Evolutionary conservation across 345 rosid genomes (phyloP), one percentile per base, ranked within the genome.

Genomic region (Gynandropsis gynandra): DNA sequence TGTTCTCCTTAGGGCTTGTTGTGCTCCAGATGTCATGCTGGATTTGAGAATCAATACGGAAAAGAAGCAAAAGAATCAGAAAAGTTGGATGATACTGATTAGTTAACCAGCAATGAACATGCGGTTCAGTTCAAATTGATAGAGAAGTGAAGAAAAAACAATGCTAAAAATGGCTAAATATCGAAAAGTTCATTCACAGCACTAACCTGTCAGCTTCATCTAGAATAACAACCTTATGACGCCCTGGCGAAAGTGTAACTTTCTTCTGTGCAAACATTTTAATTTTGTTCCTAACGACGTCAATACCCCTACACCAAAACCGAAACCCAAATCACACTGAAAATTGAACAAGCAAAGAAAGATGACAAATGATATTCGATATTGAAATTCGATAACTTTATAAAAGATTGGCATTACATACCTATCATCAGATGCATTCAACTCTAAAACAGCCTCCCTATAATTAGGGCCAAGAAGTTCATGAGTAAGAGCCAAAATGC

Each of bases 251-350:
- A 58, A 92, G 72, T 19, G 95, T 92, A 8, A 87, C 90, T 75
- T 87, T 87, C 85, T 81, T 92, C 50, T 92, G 98, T 10, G 98
- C 97, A 78, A 92, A 92, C 97, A 88, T 88, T 76, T 92, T 92
- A 61, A 92, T 88, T 56, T 88, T 92, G 85, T 92, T 80, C 74
- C 94, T 76, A 46, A 92, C 97, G 42, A 83, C 93, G 72, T 92
- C 97, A 43, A 87, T 85, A 33, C 97, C 98, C 75, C 97, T 92
- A 44, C 40, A 37, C 12, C 46, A 56, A 33, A 32, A 49, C 46
- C 49, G 6, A 42, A 42, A 51, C 1, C 55, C 37, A 56, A 51
- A 54, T 16, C 50, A 14, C 17, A 8, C 3, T 4, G 17, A 42
- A 9, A 42, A 13, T 4, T 6, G 8, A 47, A 7, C 42, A 17